Evolutionary conservation across 192 early-diverging fungal species (phyloP), one percentile per base, ranked within the genome.

Genomic region (Entophlyctis helioformis): DNA sequence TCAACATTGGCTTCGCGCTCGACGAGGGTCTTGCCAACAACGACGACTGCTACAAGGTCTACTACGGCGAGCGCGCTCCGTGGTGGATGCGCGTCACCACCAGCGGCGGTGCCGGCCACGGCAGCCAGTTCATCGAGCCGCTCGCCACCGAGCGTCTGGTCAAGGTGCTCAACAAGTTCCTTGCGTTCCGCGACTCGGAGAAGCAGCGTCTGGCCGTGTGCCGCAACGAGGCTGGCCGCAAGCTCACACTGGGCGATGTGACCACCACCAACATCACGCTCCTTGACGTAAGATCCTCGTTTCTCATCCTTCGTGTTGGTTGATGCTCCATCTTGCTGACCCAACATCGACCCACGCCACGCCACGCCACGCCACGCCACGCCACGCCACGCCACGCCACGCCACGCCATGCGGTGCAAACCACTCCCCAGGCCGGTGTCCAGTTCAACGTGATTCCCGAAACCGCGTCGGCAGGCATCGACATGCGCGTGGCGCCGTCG

Each of bases 361-460:
- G n/a, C n/a, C n/a, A n/a, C n/a, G n/a, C n/a, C n/a, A n/a, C n/a
- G n/a, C n/a, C n/a, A n/a, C n/a, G n/a, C n/a, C n/a, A n/a, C n/a
- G n/a, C n/a, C n/a, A n/a, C n/a, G n/a, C n/a, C n/a, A n/a, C n/a
- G n/a, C n/a, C n/a, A n/a, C n/a, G n/a, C n/a, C n/a, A n/a, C n/a
- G n/a, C n/a, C n/a, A n/a, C n/a, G n/a, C n/a, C n/a, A n/a, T n/a
- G n/a, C n/a, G n/a, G n/a, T n/a, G n/a, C n/a, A n/a, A n/a, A n/a
- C n/a, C n/a, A n/a, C n/a, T n/a, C 42, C 22, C 1, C 21, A 72
- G 62, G 59, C 71, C 7, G 82, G 85, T 21, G 68, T 77, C 27
- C 87, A 89, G 62, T 68, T 71, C 54, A 91, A 91, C 46, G 83
- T 91, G 0, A 80, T 91, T 16, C 88, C 84, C 1, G 75, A 81